Evolutionary conservation across 2,329 filamentous ascomycete species (phyloP), one percentile per base, ranked within the genome.

Genomic region (Fusarium verrucosum): DNA sequence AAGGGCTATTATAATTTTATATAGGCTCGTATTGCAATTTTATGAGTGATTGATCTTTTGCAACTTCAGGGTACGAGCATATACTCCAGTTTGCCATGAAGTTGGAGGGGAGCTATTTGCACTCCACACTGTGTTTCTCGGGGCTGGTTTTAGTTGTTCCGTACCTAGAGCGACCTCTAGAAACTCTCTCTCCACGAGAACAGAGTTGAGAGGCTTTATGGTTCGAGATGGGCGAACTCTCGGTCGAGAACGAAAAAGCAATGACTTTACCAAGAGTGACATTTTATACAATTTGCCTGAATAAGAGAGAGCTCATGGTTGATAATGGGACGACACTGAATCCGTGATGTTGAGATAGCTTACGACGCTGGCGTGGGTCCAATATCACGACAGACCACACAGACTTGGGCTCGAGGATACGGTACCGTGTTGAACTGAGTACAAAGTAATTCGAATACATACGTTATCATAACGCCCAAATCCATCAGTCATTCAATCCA

Each of bases 81-180:
- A n/a, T 11, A 20, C 19, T 32, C 7, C 5, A 8, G 25, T 20
- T 37, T 30, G 10, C 7, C 4, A 17, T 43, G 14, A 14, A 50
- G 14, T 32, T 20, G n/a, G 25, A n/a, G 11, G 6, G n/a, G n/a
- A 33, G n/a, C n/a, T 19, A 32, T 22, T 28, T 11, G 14, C 16
- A 60, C 30, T 60, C 10, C 17, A 33, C 63, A 67, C 63, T 64
- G 63, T 67, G 63, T 51, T 67, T 17, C n/a, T n/a, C 52, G 63
- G 62, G 56, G 50, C 52, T 53, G 44, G 63, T 49, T 40, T 62
- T 61, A 36, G 14, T 57, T 62, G 53, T 71, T 66, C 66, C 68
- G 68, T 55, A n/a, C n/a, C n/a, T n/a, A n/a, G n/a, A 45, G 51
- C 54, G 51, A 66, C 62, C 43, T 40, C 63, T 36, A 50, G 33